Evolutionary conservation across 768 basidiomycete species (phyloP), one percentile per base, ranked within the genome.

Genomic region (Rhizopogon rudus): DNA sequence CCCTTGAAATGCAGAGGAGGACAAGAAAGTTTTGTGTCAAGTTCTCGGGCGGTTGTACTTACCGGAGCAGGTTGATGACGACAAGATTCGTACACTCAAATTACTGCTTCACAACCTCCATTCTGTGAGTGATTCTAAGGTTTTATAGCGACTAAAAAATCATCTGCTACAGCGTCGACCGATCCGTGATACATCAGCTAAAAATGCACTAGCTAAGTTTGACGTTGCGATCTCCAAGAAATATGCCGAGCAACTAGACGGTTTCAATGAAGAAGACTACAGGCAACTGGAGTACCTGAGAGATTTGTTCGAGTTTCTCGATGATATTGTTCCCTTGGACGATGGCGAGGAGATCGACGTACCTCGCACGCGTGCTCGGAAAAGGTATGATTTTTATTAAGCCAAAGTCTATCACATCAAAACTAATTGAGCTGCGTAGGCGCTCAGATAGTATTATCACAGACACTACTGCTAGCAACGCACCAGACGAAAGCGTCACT

Each of bases 201-300:
- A 80, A 42, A 93, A 87, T 57, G 85, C 91, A 0, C 75, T 96
- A 49, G 72, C 69, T 22, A 85, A 84, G 58, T 94, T 96, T 64
- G 84, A 90, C 33, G 66, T 76, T 0, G 57, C 73, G 4, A 73
- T 97, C 42, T 68, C 72, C 48, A 93, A 91, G 75, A 85, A 83
- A 62, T 93, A 85, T 58, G 81, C 83, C 39, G 77, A 81, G 52
- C 83, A 87, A 61, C 72, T 93, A 12, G 83, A 84, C 57, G 79
- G 78, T 56, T 87, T 91, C 66, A 82, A 77, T 56, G 87, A 90
- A 63, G 86, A 81, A 40, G 87, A 91, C 42, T 84, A 81, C 56
- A 73, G 86, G 56, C 75, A 86, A 53, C 73, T 91, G 3, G 80
- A 84, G 51, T 73, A 81, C 29, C 77, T 89, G 28, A 77, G 81